These are phyloP conservation scores for Kwoniella dendrophila DNA, from an alignment of 768 basidiomycete species.

Conservation along the genomic window DNA sequence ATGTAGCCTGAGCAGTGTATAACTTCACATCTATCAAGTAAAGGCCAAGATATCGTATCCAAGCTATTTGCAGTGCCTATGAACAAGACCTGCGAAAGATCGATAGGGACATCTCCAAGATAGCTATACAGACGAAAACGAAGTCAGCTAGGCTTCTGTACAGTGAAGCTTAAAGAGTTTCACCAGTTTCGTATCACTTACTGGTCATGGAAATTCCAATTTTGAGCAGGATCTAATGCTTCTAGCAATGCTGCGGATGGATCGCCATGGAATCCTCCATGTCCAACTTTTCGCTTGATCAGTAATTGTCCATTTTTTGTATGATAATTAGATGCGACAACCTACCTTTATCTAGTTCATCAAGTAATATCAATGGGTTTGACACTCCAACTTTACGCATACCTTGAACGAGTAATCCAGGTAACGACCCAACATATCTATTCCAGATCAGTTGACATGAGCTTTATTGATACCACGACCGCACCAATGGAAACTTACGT, in stretches of 20 bases:
- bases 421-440: conserved; percentile 62
- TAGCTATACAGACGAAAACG: conserved; percentile 14
- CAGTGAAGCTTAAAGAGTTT: neutral
- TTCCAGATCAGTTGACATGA: neutral
- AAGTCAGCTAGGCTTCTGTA: neutral
- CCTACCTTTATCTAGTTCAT: conserved; percentile 82
- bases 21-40: conserved; percentile 86
- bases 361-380: conserved; percentile 77
- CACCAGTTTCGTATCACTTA: conserved; percentile 60
- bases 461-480: neutral
- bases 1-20: conserved; percentile 76
- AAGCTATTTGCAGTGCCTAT: conserved; percentile 90
- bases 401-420: conserved; percentile 71
- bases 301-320: neutral
- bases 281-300: conserved; percentile 52
- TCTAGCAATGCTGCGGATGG: conserved; percentile 87
- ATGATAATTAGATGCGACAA: neutral
- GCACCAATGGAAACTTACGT: conserved; percentile 58
- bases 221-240: conserved; percentile 92
- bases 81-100: conserved; percentile 84
- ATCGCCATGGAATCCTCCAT: conserved; percentile 80
- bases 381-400: conserved; percentile 76
- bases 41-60: conserved; percentile 82
- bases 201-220: conserved; percentile 70
- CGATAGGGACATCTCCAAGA: conserved; percentile 60